Evolutionary conservation across 345 rosid species (phyloP).

Genomic region (Rhodamnia argentea): DNA sequence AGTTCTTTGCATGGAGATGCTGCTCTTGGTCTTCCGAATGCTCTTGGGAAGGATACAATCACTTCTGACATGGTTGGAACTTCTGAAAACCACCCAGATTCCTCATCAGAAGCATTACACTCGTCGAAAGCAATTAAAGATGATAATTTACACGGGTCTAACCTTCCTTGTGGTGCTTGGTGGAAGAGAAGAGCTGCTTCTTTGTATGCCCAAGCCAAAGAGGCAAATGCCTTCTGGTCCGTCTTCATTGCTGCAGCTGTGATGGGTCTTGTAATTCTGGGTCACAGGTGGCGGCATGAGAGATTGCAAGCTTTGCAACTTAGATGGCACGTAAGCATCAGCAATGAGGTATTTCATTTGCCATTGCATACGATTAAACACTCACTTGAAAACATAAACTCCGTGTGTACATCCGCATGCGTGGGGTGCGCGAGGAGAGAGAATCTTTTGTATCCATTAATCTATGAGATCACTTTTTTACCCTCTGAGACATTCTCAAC

Average conservation of each 20-base stretch:
- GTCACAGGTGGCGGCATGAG: conserved; percentile 96
- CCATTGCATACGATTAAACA: not conserved
- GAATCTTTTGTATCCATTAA: not conserved
- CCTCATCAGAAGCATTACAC: conserved; percentile 22
- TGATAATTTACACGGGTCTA: conserved; percentile 21
- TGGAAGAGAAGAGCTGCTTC: conserved; percentile 89
- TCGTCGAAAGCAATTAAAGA: conserved; percentile 27
- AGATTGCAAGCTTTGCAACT: conserved; percentile 84
- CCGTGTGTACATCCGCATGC: not conserved
- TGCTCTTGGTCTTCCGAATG: conserved; percentile 31
- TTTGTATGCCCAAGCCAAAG: conserved; percentile 64
- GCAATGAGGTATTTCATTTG: conserved; percentile 42
- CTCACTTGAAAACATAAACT: not conserved
- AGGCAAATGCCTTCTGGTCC: conserved; percentile 87
- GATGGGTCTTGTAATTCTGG: conserved; percentile 84
- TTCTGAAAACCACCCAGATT: conserved; percentile 15
- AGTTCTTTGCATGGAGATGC: conserved; percentile 42
- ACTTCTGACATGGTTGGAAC: conserved; percentile 25
- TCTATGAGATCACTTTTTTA: not conserved
- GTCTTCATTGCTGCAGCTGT: conserved; percentile 88
- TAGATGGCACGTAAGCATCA: conserved; percentile 65
- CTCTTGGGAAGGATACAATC: conserved; percentile 21
- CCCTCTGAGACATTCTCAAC: not conserved
- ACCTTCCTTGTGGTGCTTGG: conserved; percentile 82
- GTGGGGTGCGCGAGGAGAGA: not conserved